These are phyloP conservation scores for Colletotrichum neosansevieriae DNA, from an alignment of 2,329 filamentous ascomycete species.

Conservation along the genomic window DNA sequence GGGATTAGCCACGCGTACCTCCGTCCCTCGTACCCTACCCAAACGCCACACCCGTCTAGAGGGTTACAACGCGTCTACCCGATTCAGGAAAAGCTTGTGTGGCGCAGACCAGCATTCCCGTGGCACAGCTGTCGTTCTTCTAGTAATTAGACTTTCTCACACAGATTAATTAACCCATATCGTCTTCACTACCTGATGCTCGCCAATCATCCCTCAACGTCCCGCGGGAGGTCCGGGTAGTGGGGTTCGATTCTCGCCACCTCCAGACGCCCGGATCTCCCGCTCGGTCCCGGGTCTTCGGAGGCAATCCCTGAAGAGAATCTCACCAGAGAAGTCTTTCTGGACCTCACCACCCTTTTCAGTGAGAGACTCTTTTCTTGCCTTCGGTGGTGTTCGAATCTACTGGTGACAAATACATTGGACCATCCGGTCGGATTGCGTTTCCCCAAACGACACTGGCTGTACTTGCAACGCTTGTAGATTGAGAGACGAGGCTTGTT, in stretches of 20 bases:
- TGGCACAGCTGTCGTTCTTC: not conserved
- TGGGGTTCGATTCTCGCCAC: slow-evolving; percentile 16
- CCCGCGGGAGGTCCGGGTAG: not conserved
- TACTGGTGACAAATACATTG: slow-evolving; percentile 4
- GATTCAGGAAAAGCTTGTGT: not conserved
- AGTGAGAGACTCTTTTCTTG: slow-evolving; percentile 8
- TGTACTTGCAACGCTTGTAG: not conserved
- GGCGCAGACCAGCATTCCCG: slow-evolving; percentile 5
- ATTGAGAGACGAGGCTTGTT: not conserved
- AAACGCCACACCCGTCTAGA: slow-evolving; percentile 9
- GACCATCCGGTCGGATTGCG: not conserved
- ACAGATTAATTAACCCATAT: too few species aligned
- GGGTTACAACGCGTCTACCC: not conserved
- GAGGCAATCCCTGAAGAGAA: not conserved
- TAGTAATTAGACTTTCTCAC: too few species aligned
- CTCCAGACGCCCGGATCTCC: slow-evolving; percentile 10
- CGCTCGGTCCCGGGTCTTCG: slow-evolving; percentile 17
- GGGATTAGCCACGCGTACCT: slow-evolving; percentile 13
- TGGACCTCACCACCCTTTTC: not conserved
- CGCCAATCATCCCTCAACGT: not conserved
- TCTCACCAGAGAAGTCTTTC: slow-evolving; percentile 1
- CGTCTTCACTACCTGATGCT: too few species aligned
- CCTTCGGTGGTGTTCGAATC: not conserved
- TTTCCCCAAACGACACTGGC: not conserved
- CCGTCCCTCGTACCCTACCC: not conserved